Evolutionary conservation across 176 grass and related monocot genomes (phyloP), one percentile per base, ranked within the genome.

Genomic region (Calamus simplicifolius): DNA sequence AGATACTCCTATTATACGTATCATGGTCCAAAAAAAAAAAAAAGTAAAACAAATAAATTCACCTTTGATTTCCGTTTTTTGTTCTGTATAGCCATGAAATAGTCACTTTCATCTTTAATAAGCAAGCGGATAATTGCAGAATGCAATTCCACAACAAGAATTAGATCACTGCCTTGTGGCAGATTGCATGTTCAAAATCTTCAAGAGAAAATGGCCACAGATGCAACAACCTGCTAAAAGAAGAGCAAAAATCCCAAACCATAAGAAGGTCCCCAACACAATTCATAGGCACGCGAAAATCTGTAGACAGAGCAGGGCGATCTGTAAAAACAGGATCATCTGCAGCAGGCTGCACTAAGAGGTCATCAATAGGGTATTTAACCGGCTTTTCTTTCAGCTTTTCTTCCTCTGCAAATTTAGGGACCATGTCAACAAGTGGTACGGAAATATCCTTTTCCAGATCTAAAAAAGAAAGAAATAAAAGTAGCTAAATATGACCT

Each of bases 291-390:
- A 96, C 86, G 68, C 63, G 79, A 66, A 96, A 96, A 31, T 88
- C 72, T 67, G 61, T 87, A 76, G 66, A 72, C 26, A 74, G 62
- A 67, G 74, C 57, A 29, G 77, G 73, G 49, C 69, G 66, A 61
- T 96, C 84, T 29, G 75, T 68, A 16, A 96, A 77, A 61, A 58
- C 16, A 4, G 67, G 70, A 29, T 89, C 86, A 79, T 84, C 68
- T 63, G 74, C 61, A 64, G 61, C 27, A 52, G 77, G 69, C 50
- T 73, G 64, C 49, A 90, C 61, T 70, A 87, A 74, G 64, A 86
- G 63, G 73, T 96, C 92, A 61, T 96, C 92, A 68, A 90, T 90
- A 48, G 92, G 92, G 68, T 95, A 89, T 62, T 75, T 80, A 58
- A 89, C 31, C 48, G 59, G 38, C 13, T 26, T 12, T 21, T 49